Percentiles rank a stretch among this genome's conserved stretches.
These are phyloP conservation scores for Crithidia expoeki DNA, from an alignment of 208 protist species.

Conservation along the genomic window DNA sequence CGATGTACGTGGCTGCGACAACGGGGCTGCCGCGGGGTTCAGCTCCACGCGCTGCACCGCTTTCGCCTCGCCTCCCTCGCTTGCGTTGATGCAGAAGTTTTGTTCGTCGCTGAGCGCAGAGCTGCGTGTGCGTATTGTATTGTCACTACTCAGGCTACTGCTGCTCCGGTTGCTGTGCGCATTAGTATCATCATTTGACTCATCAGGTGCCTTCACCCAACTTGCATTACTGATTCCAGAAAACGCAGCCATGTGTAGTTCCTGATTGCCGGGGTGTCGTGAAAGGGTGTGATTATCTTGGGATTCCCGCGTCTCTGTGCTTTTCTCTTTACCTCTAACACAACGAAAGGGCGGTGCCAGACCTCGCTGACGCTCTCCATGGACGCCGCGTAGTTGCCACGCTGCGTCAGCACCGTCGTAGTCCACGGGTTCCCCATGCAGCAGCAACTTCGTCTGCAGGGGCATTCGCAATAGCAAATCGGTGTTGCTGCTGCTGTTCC, in stretches of 20 bases:
- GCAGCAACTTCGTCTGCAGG: slow-evolving; percentile 37
- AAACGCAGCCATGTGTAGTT: too few species aligned
- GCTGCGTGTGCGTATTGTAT: not conserved
- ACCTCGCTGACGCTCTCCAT: slow-evolving; percentile 34
- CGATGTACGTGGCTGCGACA: not conserved
- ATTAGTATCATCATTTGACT: too few species aligned
- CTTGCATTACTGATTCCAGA: too few species aligned
- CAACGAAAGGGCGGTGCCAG: slow-evolving; percentile 26
- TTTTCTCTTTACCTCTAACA: slow-evolving; percentile 4
- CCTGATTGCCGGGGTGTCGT: too few species aligned
- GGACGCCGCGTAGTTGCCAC: slow-evolving; percentile 48
- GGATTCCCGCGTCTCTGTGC: too few species aligned
- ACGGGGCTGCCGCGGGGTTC: too few species aligned
- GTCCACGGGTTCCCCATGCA: slow-evolving; percentile 43
- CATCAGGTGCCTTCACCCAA: too few species aligned
- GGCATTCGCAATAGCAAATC: too few species aligned
- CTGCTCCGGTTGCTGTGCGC: not conserved
- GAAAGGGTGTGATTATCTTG: too few species aligned
- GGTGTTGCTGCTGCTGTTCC: too few species aligned
- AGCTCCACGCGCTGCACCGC: not conserved
- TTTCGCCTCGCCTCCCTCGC: too few species aligned
- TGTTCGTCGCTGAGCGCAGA: not conserved
- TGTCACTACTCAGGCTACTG: not conserved
- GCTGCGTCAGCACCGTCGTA: slow-evolving; percentile 50
- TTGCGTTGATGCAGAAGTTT: not conserved